These are phyloP conservation scores for Rhizomucor pusillus DNA, from an alignment of 371 early-diverging fungal species.

Conservation along the genomic window DNA sequence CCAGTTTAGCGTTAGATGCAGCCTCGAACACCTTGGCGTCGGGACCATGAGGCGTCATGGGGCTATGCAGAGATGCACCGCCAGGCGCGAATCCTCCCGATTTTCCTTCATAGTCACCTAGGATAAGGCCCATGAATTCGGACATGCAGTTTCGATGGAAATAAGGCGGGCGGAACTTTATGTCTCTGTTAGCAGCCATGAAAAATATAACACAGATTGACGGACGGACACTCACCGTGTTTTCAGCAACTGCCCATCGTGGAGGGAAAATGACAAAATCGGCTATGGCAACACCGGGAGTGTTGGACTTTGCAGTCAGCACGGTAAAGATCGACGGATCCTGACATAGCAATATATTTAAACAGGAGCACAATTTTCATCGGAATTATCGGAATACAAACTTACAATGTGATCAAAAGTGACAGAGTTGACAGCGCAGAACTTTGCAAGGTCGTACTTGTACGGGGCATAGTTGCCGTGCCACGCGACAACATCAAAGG, in stretches of 20 bases:
- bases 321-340: conserved; percentile 97
- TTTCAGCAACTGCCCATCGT: conserved; percentile 90
- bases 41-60: conserved; percentile 95
- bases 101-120: conserved; percentile 93
- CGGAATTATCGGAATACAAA: not conserved
- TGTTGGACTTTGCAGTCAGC: conserved; percentile 84
- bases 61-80: conserved; percentile 84
- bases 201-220: not conserved
- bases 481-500: conserved; percentile 97
- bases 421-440: conserved; percentile 86
- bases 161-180: conserved; percentile 89
- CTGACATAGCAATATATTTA: too few species aligned
- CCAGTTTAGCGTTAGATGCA: conserved; percentile 71
- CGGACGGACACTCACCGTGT: conserved; percentile 62
- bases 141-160: conserved; percentile 95
- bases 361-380: not conserved
- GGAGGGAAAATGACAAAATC: conserved; percentile 99
- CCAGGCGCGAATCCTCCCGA: conserved; percentile 90
- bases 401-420: conserved; percentile 87
- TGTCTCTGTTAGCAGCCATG: not conserved
- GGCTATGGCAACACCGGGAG: conserved; percentile 88
- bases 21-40: conserved; percentile 81
- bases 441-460: conserved; percentile 88
- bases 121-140: conserved; percentile 96
- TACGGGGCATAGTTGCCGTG: conserved; percentile 97